phyloP scores from a whole-genome alignment of 2,329 filamentous ascomycete species.

The Aurifilum marmelostoma region DNA sequence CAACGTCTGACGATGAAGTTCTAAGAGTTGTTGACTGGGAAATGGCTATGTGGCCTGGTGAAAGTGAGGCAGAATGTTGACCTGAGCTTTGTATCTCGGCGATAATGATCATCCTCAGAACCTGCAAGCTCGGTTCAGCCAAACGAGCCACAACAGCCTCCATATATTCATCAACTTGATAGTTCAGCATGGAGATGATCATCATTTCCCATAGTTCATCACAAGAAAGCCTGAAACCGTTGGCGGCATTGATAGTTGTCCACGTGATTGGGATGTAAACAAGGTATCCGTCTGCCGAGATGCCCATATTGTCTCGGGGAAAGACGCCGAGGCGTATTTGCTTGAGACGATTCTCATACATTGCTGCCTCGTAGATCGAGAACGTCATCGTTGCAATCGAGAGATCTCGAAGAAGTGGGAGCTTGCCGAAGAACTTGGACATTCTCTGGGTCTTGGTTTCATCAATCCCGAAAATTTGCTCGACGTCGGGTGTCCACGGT shows the following conservation, averaged over 20 bases:
- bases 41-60: not conserved
- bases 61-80: not conserved
- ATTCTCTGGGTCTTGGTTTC: not conserved
- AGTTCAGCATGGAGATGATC: not conserved
- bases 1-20: not conserved
- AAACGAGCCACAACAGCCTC: not conserved
- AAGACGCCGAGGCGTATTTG: not conserved
- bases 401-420: conserved; percentile 3
- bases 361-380: not conserved
- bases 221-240: not conserved
- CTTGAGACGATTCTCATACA: not conserved
- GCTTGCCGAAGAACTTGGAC: not conserved
- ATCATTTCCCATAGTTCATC: not conserved
- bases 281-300: conserved; percentile 1
- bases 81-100: not conserved
- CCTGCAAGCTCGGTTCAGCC: not conserved
- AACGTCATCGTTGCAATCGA: not conserved
- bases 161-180: conserved; percentile 11
- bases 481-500: not conserved
- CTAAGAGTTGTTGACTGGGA: not conserved
- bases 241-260: not conserved
- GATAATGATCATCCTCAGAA: not conserved
- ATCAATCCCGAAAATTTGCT: not conserved
- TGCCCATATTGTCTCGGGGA: not conserved
- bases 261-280: not conserved